Evolutionary conservation across 495 filamentous ascomycete species (phyloP).

Genomic region (Amorphotheca resinae): DNA sequence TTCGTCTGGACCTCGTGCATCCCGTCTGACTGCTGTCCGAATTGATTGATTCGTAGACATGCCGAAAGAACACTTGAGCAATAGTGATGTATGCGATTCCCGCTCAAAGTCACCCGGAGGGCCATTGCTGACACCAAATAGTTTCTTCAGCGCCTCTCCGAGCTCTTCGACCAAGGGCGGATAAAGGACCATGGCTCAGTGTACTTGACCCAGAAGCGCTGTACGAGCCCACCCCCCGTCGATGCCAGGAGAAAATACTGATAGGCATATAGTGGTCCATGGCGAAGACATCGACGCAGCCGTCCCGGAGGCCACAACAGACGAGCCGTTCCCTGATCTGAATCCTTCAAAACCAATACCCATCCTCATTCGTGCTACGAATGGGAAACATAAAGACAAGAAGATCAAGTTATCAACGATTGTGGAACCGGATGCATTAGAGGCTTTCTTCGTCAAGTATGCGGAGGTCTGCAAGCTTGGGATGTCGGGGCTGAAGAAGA

Average conservation of each 20-base stretch:
- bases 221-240: constrained; percentile 26
- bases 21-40: neutral
- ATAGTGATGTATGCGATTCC: constrained; percentile 52
- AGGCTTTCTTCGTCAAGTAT: constrained; percentile 72
- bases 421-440: constrained; percentile 60
- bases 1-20: neutral
- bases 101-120: constrained; percentile 4
- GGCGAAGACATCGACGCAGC: constrained; percentile 17
- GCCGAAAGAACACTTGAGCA: constrained; percentile 44
- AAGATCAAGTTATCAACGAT: constrained; percentile 81
- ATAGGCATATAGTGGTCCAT: constrained; percentile 22
- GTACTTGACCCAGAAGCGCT: constrained; percentile 74
- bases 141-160: constrained; percentile 75
- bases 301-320: constrained; percentile 13
- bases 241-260: constrained; percentile 14
- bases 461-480: constrained; percentile 86
- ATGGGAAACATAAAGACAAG: constrained; percentile 49
- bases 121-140: constrained; percentile 26
- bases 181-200: constrained; percentile 63
- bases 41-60: constrained; percentile 26
- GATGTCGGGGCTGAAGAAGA: constrained; percentile 84
- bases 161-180: constrained; percentile 59
- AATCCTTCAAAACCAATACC: constrained; percentile 43
- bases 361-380: constrained; percentile 72
- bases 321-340: constrained; percentile 39